These are phyloP conservation scores for Beta lomatogona DNA, from an alignment of 179 eudicot genomes.

Conservation along the genomic window DNA sequence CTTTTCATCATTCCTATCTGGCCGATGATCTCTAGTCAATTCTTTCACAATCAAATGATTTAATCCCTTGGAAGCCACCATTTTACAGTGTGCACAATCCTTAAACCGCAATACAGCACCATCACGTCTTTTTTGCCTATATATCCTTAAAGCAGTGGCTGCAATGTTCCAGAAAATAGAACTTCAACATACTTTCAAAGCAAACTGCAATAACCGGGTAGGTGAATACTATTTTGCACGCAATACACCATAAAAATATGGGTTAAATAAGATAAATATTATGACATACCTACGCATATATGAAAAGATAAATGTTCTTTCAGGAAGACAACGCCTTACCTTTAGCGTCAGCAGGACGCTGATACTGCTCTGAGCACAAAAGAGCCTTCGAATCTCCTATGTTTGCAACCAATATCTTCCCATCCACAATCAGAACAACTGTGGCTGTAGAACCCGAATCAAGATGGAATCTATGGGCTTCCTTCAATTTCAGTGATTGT, in stretches of 20 bases:
- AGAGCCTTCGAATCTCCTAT: constrained; percentile 95
- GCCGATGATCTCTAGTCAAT: constrained; percentile 94
- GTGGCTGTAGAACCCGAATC: constrained; percentile 95
- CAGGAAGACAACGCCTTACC: constrained; percentile 47
- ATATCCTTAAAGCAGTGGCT: constrained; percentile 80
- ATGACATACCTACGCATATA: background rate
- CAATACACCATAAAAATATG: background rate
- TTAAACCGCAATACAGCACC: constrained; percentile 52
- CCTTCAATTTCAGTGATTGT: constrained; percentile 56
- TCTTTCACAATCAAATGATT: constrained; percentile 67
- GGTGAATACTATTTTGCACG: background rate
- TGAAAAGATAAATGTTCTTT: constrained; percentile 11
- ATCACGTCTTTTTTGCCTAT: constrained; percentile 55
- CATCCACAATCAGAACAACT: constrained; percentile 68
- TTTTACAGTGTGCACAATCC: constrained; percentile 56
- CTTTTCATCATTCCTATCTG: constrained; percentile 90
- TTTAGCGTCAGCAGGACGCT: constrained; percentile 74
- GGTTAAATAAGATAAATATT: background rate
- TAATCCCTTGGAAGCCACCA: constrained; percentile 56
- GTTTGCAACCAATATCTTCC: constrained; percentile 86
- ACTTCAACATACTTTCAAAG: background rate
- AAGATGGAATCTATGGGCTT: constrained; percentile 71
- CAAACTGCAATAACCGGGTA: background rate
- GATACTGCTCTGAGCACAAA: constrained; percentile 81
- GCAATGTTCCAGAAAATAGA: constrained; percentile 39